A percentile compares a stretch with the other conserved stretches of the same genome.
Conservation (phyloP, 2,329 filamentous ascomycete genomes). For the Neoascochyta sp. region DNA sequence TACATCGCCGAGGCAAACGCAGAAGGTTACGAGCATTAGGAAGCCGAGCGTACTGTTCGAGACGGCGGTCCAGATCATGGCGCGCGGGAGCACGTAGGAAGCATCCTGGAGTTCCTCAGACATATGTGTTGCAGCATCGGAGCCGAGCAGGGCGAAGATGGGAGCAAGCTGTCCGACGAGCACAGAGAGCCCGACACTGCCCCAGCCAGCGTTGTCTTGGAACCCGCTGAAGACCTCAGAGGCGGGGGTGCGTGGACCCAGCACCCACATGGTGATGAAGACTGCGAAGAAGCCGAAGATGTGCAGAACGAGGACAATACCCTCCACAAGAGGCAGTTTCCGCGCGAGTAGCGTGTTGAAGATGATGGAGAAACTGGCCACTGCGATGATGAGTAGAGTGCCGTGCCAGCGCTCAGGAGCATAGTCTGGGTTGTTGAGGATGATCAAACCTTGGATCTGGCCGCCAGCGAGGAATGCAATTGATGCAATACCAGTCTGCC, state of each 20-base stretch:
- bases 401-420: conserved; percentile 46
- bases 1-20: conserved; percentile 19
- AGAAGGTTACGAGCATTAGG: conserved; percentile 36
- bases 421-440: conserved; percentile 41
- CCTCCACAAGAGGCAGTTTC: conserved; percentile 48
- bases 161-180: conserved; percentile 22
- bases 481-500: conserved; percentile 39
- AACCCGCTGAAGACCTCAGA: conserved; percentile 23
- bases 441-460: conserved; percentile 32
- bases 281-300: conserved; percentile 51
- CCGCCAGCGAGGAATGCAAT: conserved; percentile 28
- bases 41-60: conserved; percentile 5
- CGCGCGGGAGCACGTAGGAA: conserved; percentile 34
- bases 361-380: conserved; percentile 37
- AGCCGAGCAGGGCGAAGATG: conserved; percentile 22
- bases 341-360: conserved; percentile 47
- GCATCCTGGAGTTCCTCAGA: conserved; percentile 36
- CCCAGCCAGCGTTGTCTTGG: conserved; percentile 27
- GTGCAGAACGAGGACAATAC: conserved; percentile 47
- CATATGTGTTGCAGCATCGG: conserved; percentile 31
- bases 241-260: conserved; percentile 20
- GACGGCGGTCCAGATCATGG: conserved; percentile 40
- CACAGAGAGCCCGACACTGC: conserved; percentile 19
- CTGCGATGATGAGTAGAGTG: conserved; percentile 48
- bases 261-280: conserved; percentile 35